These are phyloP conservation scores for Aureobasidium sp. DNA, from an alignment of 2,329 filamentous ascomycete species.

Conservation along the genomic window DNA sequence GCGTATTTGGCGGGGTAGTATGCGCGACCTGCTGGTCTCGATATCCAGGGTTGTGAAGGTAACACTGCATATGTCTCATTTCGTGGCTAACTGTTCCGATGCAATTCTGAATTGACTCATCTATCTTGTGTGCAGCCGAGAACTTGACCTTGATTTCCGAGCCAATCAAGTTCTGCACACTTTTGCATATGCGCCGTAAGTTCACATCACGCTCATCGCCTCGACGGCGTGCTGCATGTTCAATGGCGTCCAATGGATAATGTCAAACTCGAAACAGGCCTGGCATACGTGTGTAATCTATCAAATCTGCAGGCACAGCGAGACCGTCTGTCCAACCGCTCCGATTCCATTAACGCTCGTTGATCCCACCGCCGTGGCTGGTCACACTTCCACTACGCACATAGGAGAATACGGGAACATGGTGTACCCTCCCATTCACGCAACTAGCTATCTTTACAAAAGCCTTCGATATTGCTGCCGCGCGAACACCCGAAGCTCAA, in stretches of 20 bases:
- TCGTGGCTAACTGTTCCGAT: conserved; percentile 1
- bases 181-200: neutral
- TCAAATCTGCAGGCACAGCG: conserved; percentile 10
- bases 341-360: conserved; percentile 10
- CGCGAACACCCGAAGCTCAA: conserved; percentile 8
- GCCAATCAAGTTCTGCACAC: conserved; percentile 1
- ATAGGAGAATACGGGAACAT: conserved; percentile 1
- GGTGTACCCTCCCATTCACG: conserved; percentile 1
- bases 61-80: conserved; percentile 1
- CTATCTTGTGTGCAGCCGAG: neutral
- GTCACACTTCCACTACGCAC: conserved; percentile 9
- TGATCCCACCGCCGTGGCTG: conserved; percentile 3
- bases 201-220: neutral
- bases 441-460: conserved; percentile 15
- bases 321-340: conserved; percentile 9
- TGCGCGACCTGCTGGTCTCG: neutral
- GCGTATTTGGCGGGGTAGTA: neutral
- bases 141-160: conserved; percentile 5
- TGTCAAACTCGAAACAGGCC: neutral
- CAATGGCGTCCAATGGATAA: conserved; percentile 12
- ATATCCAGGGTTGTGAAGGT: neutral
- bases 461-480: conserved; percentile 7
- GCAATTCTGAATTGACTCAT: neutral
- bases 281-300: conserved; percentile 12
- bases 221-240: neutral